Evolutionary conservation across 805 yeast species (phyloP), one percentile per base, ranked within the genome.

Genomic region (Saturnispora gosingensis): DNA sequence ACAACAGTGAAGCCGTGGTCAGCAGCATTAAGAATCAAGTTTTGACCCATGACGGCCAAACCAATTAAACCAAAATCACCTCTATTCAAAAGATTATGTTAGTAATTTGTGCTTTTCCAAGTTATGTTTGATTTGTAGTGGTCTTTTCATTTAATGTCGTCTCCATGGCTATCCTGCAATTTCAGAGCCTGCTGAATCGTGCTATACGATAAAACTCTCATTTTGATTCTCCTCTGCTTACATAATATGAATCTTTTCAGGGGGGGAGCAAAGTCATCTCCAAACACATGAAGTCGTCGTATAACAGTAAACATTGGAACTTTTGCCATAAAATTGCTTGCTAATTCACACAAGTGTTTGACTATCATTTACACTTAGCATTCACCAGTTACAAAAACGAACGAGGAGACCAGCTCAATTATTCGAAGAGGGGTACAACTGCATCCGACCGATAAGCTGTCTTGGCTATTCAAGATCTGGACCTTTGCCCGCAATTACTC

Each of bases 1-100:
- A 88, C 96, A 65, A 93, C 98, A 60, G 96, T 88, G 80, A 81
- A 91, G 54, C 97, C 97, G 77, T 91, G 95, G 80, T 91, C 99
- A 62, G 99, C 99, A 67, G 95, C 95, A 74, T 91, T 91, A 61
- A 91, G 80, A 71, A 91, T 88, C 80, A 91, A 78, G 82, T 91
- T 91, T 80, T 87, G 96, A 74, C 99, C 99, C 99, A 91, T 91
- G 62, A 91, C 99, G 85, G 99, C 99, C 81, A 91, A 81, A 71
- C 99, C 99, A 68, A 93, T 90, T 72, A 91, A 87, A 74, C 97
- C 99, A 72, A 91, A 83, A 83, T 91, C 99, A 79, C 91, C 93
- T 70, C 87, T 82, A 11, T 34, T 20, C 20, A 39, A 38, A 34
- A 42, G 51, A 45, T 5, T 22, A 27, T 22, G 44, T 40, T 40